Base-by-base conservation (phyloP, 306 rosid genomes). In the Vicia sativa region DNA sequence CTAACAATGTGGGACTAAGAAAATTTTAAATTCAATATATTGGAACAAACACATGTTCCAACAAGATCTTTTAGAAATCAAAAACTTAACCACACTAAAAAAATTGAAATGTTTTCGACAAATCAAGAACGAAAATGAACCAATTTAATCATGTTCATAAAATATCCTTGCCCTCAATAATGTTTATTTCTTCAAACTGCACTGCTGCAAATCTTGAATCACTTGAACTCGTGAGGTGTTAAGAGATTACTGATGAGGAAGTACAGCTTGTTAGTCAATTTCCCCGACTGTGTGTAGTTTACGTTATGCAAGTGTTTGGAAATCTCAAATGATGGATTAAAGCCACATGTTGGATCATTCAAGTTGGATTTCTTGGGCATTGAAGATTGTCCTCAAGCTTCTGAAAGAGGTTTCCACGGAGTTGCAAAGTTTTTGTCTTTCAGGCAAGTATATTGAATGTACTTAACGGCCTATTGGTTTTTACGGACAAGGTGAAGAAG, bases 361-460 rank as follows among this genome's bases (percentile, higher is more conserved):
- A 91, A 89, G 80, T 67, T 91, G 84, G 89, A 87, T 62, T 61
- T 59, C 23, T 58, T 91, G 81, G 85, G 76, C 9, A 84, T 91
- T 28, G 96, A 91, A 70, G 95, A 87, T 78, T 89, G 97, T 69
- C 96, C 96, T 70, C 96, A 80, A 65, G 77, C 87, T 74, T 84
- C 97, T 23, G 95, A 91, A 81, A 87, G 95, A 74, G 91, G 90
- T 43, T 65, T 82, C 62, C 81, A 75, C 15, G 92, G 97, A 64
- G 85, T 89, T 35, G 95, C 97, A 41, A 89, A 67, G 75, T 79
- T 81, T 63, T 67, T 84, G 6, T 84, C 79, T 37, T 89, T 83
- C 84, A 87, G 87, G 81, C 95, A 85, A 62, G 96, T 91, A 75
- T 87, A 92, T n/a, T 91, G 97, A 95, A 84, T 91, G 95, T 84